Evolutionary conservation across 768 basidiomycete species (phyloP), one percentile per base, ranked within the genome.

Genomic region (Boletellus sp.): DNA sequence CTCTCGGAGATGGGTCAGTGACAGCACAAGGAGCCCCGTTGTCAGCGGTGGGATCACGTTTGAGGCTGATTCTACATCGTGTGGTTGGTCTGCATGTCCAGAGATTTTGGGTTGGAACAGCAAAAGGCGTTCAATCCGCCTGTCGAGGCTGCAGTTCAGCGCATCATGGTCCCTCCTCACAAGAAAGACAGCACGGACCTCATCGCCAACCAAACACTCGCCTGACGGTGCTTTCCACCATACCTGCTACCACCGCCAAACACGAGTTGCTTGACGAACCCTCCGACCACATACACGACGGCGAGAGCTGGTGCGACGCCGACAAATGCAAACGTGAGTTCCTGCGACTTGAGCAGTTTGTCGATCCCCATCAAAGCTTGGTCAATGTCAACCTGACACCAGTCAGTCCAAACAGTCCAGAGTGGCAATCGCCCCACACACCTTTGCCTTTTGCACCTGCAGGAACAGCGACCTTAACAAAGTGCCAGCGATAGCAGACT

Each of bases 361-460:
- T 97, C 95, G 56, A 98, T 94, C 6, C 94, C 94, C 9, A 83
- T 74, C 36, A 97, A 74, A 0, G 94, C 87, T 67, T 94, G 84
- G 54, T 94, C 90, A 46, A 96, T 83, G 67, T 97, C 95, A 51
- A 94, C 91, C 90, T 93, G 56, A 11, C 33, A 23, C 43, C 33
- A 19, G 33, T 45, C 48, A 49, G 45, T 31, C 38, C 26, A 41
- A 24, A 2, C 22, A 50, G 10, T 32, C 28, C 26, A 26, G 19
- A 9, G 11, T 17, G 13, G 26, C 19, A 33, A 13, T 7, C 16
- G 23, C 11, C 28, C 51, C 19, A 47, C 61, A 4, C 19, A 87
- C 93, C 75, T 97, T 98, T 50, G 93, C 87, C 66, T 97, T 98
- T 58, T 98, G 95, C 0, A 97, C 79, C 62, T 97, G 95, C 26